Evolutionary conservation across 1,284 basidiomycete species (phyloP).

Genomic region (Porodaedalea pini): DNA sequence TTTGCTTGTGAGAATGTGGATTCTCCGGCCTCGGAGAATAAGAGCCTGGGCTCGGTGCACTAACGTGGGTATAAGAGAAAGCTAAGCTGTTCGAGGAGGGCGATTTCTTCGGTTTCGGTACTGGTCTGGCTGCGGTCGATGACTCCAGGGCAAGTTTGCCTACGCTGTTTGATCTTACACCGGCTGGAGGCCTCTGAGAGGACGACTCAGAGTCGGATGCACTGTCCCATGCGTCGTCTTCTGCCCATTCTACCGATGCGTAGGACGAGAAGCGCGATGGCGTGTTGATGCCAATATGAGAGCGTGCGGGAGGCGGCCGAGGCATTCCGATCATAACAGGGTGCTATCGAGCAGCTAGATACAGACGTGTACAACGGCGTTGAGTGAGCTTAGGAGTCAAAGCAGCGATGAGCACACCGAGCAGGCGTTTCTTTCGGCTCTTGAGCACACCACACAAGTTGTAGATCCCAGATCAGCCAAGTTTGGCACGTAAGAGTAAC

Average conservation of each 20-base stretch:
- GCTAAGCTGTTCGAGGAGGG: slow-evolving; percentile 66
- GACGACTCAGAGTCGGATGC: slow-evolving; percentile 78
- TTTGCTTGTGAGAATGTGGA: slow-evolving; percentile 45
- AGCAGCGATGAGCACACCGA: not conserved
- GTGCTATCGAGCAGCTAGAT: not conserved
- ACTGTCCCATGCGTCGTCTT: slow-evolving; percentile 90
- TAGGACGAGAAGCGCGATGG: slow-evolving; percentile 46
- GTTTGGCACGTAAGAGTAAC: not conserved
- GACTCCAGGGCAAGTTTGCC: slow-evolving; percentile 36
- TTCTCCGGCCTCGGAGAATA: slow-evolving; percentile 57
- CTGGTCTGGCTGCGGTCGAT: slow-evolving; percentile 50
- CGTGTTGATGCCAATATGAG: slow-evolving; percentile 65
- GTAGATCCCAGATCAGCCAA: slow-evolving; percentile 6
- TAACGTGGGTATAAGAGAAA: slow-evolving; percentile 79
- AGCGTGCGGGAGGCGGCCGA: slow-evolving; percentile 70
- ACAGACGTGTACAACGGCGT: not conserved
- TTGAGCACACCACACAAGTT: not conserved
- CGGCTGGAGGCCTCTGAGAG: slow-evolving; percentile 39
- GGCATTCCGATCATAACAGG: slow-evolving; percentile 46
- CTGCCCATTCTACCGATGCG: slow-evolving; percentile 53
- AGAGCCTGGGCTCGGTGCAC: slow-evolving; percentile 70
- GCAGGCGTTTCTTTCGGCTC: not conserved
- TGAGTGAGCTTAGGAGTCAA: not conserved
- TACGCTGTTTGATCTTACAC: slow-evolving; percentile 40
- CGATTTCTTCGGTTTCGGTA: slow-evolving; percentile 45